Evolutionary conservation across 73 alveolate genomes (phyloP), one percentile per base, ranked within the genome.

Genomic region (Effrenium voratum): DNA sequence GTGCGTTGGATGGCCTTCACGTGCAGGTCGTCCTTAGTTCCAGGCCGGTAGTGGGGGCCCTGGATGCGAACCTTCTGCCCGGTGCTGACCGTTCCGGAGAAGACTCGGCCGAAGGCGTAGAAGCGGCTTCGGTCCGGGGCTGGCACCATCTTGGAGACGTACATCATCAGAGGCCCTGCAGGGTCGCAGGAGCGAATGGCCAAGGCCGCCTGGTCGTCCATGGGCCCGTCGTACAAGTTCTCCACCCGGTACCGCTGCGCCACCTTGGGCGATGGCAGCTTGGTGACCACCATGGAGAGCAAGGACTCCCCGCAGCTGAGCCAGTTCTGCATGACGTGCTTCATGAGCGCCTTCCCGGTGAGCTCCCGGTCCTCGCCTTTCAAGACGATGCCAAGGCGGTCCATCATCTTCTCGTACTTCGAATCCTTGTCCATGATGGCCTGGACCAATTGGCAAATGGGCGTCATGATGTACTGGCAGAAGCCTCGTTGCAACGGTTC

Each of bases 171-270:
- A 32, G 99, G 99, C 15, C 99, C 99, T 10, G 99, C 82, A 2
- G 99, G 99, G 99, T 99, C 99, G 93, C 99, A 99, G 93, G 94
- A 88, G 95, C 99, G 40, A 57, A 93, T 93, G 66, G 86, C 98
- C 82, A 72, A 81, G 80, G 99, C 99, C 98, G 99, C 99, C 88
- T 99, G 99, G 98, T 99, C 99, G 93, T 99, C 95, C 95, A 87
- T 87, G 0, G 95, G 95, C 22, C 95, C 95, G 40, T 84, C 93
- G 73, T 84, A 84, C 52, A 84, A 47, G 98, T 99, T 99, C 90
- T 99, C 99, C 82, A 99, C 99, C 98, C 99, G 99, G 99, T 99
- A 99, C 99, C 99, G 99, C 99, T 99, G 99, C 68, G 99, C 99
- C 91, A 60, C 95, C 77, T 93, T 99, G 50, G 99, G 99, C 85